Conservation (phyloP, 306 rosid genomes). For the Quercus glauca region DNA sequence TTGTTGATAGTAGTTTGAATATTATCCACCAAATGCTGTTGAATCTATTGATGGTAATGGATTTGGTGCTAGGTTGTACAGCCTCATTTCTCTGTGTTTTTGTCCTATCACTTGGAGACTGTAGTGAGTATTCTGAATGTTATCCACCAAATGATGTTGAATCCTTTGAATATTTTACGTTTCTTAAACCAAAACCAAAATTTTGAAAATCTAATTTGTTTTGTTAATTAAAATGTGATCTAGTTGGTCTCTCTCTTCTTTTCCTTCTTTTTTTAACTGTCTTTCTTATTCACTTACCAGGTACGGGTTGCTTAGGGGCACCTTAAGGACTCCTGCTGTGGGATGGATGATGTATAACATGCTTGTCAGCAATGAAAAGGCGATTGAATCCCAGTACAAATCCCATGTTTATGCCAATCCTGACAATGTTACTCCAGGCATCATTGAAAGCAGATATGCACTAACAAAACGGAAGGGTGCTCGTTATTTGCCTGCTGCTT, state of each 20-base stretch:
- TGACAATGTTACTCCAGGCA: slow-evolving; percentile 71
- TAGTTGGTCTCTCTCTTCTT: slow-evolving; percentile 20
- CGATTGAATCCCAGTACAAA: slow-evolving; percentile 88
- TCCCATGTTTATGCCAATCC: slow-evolving; percentile 91
- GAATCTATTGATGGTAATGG: background rate
- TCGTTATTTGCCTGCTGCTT: slow-evolving; percentile 83
- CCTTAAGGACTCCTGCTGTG: slow-evolving; percentile 89
- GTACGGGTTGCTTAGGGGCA: slow-evolving; percentile 85
- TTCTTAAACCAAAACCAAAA: background rate
- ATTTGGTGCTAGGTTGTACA: slow-evolving; percentile 1
- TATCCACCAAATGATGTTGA: slow-evolving; percentile 1
- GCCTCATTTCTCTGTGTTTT: background rate
- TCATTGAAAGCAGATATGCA: slow-evolving; percentile 75
- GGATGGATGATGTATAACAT: slow-evolving; percentile 98
- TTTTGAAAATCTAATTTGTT: background rate
- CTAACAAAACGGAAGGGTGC: slow-evolving; percentile 83
- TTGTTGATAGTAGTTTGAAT: too few relatives aligned
- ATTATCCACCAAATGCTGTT: too few relatives aligned
- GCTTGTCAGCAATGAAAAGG: slow-evolving; percentile 88
- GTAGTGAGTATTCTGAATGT: background rate
- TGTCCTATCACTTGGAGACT: background rate
- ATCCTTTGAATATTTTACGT: background rate
- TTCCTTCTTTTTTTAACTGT: background rate
- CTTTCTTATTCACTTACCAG: slow-evolving; percentile 35
- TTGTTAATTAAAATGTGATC: slow-evolving; percentile 9